Base-by-base conservation (phyloP, 2,329 filamentous ascomycete genomes). In the Fusarium fracticaudum region DNA sequence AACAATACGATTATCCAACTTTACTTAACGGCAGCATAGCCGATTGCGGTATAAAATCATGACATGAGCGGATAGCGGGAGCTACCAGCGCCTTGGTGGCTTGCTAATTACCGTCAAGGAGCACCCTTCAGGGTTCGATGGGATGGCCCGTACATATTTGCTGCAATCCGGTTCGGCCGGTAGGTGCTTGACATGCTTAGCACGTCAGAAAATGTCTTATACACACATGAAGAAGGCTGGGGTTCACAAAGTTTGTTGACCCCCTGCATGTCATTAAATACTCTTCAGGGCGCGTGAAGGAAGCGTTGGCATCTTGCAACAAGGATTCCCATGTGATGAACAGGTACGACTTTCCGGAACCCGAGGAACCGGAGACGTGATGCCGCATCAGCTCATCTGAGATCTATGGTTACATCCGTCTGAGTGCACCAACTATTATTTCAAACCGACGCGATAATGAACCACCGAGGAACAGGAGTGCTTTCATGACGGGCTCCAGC, bases 61-160 rank as follows among this genome's bases (percentile, higher is more conserved):
- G 68, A 69, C 33, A 73, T 63, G 70, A 77, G 43, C 64, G 65
- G 45, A 64, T 75, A 62, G 47, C 69, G 53, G 66, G 65, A 63
- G 67, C 59, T 63, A 61, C 37, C 59, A 67, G 60, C 50, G 71
- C 66, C 61, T 64, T 61, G 58, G 71, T 69, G 71, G 69, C 69
- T 77, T 66, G 61, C 57, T 67, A 67, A 68, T 77, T 75, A 71
- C 76, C 67, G 69, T 58, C 45, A 60, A 66, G 48, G 69, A 62
- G 58, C 64, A 41, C 40, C 41, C 20, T 65, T 31, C 71, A 74
- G 60, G 73, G 74, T 54, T 60, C 37, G 35, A 62, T 69, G 48
- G 26, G 43, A 26, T 65, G 58, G 72, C 55, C 62, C 65, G 64
- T 58, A 53, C 41, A 70, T 9, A 35, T 64, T 47, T 69, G 55